Percentiles rank a stretch among this genome's conserved stretches.
Evolutionary conservation across 148 eudicot species (phyloP).

Genomic region (Vaccinium macrocarpon): DNA sequence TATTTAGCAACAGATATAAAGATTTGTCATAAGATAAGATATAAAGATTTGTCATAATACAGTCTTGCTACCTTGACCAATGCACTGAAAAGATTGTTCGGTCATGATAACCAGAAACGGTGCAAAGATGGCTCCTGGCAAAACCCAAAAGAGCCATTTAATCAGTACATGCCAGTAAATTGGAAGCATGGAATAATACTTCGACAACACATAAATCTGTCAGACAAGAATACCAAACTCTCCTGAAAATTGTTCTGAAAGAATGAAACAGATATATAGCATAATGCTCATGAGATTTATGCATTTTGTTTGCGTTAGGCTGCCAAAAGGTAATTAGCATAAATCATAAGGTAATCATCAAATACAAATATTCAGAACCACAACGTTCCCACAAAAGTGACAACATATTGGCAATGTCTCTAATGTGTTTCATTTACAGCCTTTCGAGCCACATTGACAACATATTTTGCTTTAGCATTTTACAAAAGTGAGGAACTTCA

Average conservation of each 20-base stretch:
- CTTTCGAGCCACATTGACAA: neutral
- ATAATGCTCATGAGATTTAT: neutral
- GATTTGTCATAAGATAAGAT: neutral
- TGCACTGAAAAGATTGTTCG: slow-evolving; percentile 86
- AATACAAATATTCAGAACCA: neutral
- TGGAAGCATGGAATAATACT: slow-evolving; percentile 10
- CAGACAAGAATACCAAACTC: neutral
- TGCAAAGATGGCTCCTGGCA: slow-evolving; percentile 81
- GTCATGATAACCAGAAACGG: slow-evolving; percentile 90
- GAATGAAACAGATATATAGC: neutral
- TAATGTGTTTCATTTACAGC: neutral
- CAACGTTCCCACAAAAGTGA: neutral
- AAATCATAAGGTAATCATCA: neutral
- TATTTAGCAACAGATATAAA: slow-evolving; percentile 3
- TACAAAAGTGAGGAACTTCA: neutral
- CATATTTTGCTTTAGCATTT: neutral
- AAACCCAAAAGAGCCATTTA: slow-evolving; percentile 16
- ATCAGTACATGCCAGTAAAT: slow-evolving; percentile 5
- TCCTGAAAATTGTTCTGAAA: neutral
- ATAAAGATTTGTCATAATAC: neutral
- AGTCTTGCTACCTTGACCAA: slow-evolving; percentile 76
- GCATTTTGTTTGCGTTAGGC: neutral
- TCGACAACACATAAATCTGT: neutral
- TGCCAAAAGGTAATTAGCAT: neutral
- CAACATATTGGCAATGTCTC: neutral